A percentile compares a stretch with the other conserved stretches of the same genome.
Evolutionary conservation across 345 rosid species (phyloP).

Genomic region (Bruguiera sexangula): DNA sequence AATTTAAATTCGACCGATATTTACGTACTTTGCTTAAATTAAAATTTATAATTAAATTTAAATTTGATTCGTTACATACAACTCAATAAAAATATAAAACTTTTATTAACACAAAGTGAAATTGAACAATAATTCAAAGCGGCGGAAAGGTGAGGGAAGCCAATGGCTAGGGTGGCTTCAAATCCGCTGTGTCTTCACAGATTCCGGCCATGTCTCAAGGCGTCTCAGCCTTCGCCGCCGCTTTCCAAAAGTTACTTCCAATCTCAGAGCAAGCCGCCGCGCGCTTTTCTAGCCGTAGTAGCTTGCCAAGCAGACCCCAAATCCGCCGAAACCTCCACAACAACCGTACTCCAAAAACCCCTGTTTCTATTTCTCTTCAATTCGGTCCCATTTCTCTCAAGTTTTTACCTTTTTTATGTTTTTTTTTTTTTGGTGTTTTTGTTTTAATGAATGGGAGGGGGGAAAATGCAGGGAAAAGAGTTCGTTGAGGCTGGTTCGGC

Average conservation of each 20-base stretch:
- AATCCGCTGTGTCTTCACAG: slow-evolving; percentile 38
- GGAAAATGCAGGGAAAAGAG: slow-evolving; percentile 46
- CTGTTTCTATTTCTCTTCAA: neutral
- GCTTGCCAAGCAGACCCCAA: slow-evolving; percentile 44
- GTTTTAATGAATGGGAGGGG: neutral
- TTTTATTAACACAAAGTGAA: no score
- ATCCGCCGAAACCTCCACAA: slow-evolving; percentile 28
- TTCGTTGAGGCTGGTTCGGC: slow-evolving; percentile 32
- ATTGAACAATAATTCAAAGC: no score
- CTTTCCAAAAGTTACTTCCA: slow-evolving; percentile 13
- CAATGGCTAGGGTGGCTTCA: slow-evolving; percentile 39
- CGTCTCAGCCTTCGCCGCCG: slow-evolving; percentile 1
- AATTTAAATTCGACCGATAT: no score
- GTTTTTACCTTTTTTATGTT: neutral
- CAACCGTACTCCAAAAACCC: slow-evolving; percentile 4
- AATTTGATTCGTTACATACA: no score
- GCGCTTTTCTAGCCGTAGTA: slow-evolving; percentile 22
- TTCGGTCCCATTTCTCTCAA: neutral
- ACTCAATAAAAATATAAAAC: no score
- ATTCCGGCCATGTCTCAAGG: slow-evolving; percentile 30
- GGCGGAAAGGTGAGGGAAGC: no score
- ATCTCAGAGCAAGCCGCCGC: slow-evolving; percentile 6
- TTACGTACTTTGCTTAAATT: no score
- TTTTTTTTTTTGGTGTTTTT: neutral
- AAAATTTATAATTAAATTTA: no score